Base-by-base conservation (phyloP, 768 basidiomycete species). In the Lanmaoa rubissima region DNA sequence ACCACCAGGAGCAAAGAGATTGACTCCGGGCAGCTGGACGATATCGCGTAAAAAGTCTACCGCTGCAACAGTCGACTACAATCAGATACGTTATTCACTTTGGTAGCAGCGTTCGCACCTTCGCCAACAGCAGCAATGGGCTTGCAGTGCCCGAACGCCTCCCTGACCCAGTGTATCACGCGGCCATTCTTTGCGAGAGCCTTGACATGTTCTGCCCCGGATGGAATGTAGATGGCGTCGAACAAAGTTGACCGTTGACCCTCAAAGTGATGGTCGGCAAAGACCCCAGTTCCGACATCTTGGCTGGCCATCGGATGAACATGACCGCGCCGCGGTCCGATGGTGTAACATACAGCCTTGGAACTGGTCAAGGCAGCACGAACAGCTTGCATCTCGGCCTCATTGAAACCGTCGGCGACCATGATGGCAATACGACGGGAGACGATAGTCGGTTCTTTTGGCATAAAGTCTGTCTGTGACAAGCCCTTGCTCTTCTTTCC, bases 121-220 rank as follows among this genome's bases (percentile, higher is more conserved):
- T 83, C 79, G 11, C 92, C 93, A 45, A 87, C 76, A 1, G 85
- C 91, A 3, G 84, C 89, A 55, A 96, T 90, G 17, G 87, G 69
- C 75, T 94, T 94, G 73, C 84, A 87, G 71, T 94, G 93, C 21
- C 88, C 88, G 72, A 90, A 94, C 3, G 90, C 86, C 72, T 94
- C 92, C 44, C 89, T 81, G 4, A 89, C 81, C 79, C 87, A 92
- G 67, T 95, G 90, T n/a, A 92, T 73, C 9, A 79, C 79, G 19
- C 92, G 81, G 5, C 92, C 94, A 48, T 80, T 82, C 61, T 77
- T 76, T 9, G 75, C 66, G 36, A 93, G 77, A 32, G 77, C 66
- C 66, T 82, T 79, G n/a, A 76, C 79, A 66, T 86, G 85, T 35
- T 77, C 74, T 10, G 74, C 74, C 2, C 92, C 92, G 19, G 87